phyloP scores from a whole-genome alignment of 495 filamentous ascomycete species.

The Massariosphaeria phaeospora region DNA sequence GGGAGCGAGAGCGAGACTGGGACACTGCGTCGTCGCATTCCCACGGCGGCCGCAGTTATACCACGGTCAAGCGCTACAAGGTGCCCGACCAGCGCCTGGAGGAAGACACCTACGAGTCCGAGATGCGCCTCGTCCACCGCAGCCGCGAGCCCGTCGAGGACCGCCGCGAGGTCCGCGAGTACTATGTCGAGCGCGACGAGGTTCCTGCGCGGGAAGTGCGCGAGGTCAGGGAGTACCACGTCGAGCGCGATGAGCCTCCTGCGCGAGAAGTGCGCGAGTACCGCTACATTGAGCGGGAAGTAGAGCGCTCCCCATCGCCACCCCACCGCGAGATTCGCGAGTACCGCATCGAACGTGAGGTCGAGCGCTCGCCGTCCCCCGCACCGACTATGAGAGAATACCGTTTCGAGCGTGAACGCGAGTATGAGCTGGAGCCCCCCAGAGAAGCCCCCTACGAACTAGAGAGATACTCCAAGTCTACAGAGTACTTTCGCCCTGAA shows the following conservation, averaged over 20 bases:
- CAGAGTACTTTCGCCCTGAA: constrained; percentile 58
- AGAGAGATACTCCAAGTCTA: constrained; percentile 60
- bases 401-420: constrained; percentile 39
- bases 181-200: constrained; percentile 21
- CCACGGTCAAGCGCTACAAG: constrained; percentile 43
- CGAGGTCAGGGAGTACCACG: constrained; percentile 27
- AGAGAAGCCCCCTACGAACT: constrained; percentile 43
- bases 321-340: constrained; percentile 32
- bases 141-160: constrained; percentile 14
- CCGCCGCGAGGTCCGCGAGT: constrained; percentile 28
- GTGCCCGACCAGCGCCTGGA: constrained; percentile 36
- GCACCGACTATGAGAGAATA: constrained; percentile 28
- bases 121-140: constrained; percentile 38
- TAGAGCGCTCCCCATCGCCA: constrained; percentile 33
- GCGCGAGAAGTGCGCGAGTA: constrained; percentile 26
- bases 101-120: constrained; percentile 33
- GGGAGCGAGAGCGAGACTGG: constrained; percentile 34
- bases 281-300: constrained; percentile 35
- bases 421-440: constrained; percentile 31
- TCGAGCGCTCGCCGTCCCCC: constrained; percentile 33
- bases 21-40: constrained; percentile 25
- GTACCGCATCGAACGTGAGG: constrained; percentile 36
- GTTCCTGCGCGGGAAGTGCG: constrained; percentile 9
- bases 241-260: constrained; percentile 13
- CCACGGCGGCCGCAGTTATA: constrained; percentile 33